phyloP scores from a whole-genome alignment of 2,329 filamentous ascomycete species.

The Arthrobotrys megalospora region DNA sequence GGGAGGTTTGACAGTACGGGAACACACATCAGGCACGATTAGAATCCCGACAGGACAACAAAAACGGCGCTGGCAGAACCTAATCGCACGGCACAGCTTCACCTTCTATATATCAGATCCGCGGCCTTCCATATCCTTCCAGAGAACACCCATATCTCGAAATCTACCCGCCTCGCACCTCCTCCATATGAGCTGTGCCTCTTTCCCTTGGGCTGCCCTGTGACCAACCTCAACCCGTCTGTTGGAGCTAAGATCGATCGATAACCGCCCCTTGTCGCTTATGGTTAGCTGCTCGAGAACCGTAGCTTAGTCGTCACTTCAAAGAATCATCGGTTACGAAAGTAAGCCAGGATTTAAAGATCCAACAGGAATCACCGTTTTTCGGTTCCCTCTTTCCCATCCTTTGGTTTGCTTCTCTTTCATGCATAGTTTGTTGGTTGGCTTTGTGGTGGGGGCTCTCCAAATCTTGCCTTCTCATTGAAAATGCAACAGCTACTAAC shows the following conservation, averaged over 20 bases:
- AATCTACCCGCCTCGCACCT: conserved; percentile 18
- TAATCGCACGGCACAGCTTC: conserved; percentile 21
- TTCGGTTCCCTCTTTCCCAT: conserved; percentile 18
- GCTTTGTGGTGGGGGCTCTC: conserved; percentile 12
- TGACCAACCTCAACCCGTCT: conserved; percentile 11
- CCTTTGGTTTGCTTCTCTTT: conserved; percentile 22
- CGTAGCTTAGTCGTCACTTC: conserved; percentile 11
- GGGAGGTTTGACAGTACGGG: conserved; percentile 6
- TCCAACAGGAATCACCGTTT: conserved; percentile 22
- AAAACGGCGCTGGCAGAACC: background rate
- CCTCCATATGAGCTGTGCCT: conserved; percentile 31
- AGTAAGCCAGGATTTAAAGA: conserved; percentile 23
- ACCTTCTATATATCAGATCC: conserved; percentile 14
- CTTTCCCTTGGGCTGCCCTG: conserved; percentile 13
- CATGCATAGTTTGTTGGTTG: conserved; percentile 60
- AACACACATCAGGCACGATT: conserved; percentile 3
- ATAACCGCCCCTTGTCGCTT: conserved; percentile 47
- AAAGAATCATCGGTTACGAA: background rate
- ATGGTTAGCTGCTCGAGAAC: conserved; percentile 21
- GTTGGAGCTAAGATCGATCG: conserved; percentile 29
- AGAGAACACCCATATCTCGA: conserved; percentile 10
- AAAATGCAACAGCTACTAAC: conserved; percentile 60
- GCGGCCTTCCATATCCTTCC: conserved; percentile 24
- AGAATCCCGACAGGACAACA: background rate
- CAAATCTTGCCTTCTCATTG: conserved; percentile 24